Percentiles rank a stretch among this genome's conserved stretches.
These are phyloP conservation scores for Acer yangbiense DNA, from an alignment of 345 rosid species.

Conservation along the genomic window DNA sequence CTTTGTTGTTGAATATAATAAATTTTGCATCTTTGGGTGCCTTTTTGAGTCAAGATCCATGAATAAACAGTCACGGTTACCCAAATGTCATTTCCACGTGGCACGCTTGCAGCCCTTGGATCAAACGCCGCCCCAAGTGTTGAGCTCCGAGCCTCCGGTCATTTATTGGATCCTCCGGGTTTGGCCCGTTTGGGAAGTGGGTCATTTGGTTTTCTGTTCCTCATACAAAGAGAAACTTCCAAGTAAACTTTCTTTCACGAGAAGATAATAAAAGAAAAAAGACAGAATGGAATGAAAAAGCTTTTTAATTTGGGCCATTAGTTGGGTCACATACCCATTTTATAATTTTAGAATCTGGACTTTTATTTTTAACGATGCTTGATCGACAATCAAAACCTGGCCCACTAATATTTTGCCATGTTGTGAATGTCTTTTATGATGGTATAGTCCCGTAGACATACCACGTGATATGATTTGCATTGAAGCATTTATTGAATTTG, in stretches of 20 bases:
- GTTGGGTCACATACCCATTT: background rate
- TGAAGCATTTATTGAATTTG: no score
- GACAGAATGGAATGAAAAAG: background rate
- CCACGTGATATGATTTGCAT: no score
- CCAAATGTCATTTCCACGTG: background rate
- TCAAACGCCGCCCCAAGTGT: background rate
- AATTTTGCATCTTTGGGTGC: background rate
- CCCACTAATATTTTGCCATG: no score
- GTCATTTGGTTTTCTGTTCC: background rate
- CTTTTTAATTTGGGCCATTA: background rate
- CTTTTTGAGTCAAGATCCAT: background rate
- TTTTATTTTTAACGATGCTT: no score
- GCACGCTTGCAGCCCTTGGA: background rate
- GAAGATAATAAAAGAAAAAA: background rate
- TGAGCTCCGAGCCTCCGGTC: background rate
- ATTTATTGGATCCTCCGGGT: background rate
- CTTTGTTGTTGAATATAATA: no score
- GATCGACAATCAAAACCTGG: no score
- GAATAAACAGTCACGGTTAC: background rate
- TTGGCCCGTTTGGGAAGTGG: background rate
- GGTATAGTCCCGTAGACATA: no score
- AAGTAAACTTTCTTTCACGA: background rate
- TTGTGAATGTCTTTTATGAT: no score
- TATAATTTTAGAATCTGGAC: background rate
- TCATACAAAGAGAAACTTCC: background rate